phyloP scores from a whole-genome alignment of 768 basidiomycete species.

The Tricholomella constricta region DNA sequence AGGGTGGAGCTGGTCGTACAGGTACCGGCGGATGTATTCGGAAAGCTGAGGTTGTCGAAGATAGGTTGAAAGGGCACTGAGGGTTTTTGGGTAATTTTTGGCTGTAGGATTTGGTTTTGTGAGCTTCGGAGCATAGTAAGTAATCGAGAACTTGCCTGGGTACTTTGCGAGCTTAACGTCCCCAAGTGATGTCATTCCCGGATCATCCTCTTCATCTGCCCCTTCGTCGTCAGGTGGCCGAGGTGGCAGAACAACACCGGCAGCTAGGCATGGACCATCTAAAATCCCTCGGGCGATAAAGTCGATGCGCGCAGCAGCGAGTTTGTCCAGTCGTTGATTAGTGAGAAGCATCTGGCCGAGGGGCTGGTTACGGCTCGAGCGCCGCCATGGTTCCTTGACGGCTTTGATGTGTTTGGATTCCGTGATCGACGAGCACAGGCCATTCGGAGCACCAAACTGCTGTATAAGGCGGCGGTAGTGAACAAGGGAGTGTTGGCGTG shows the following conservation, averaged over 20 bases:
- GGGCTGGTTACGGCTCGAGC: conserved; percentile 5
- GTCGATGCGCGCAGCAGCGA: conserved; percentile 3
- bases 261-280: not conserved
- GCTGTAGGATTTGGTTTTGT: too few species aligned
- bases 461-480: conserved; percentile 5
- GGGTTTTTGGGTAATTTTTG: too few species aligned
- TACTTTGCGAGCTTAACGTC: not conserved
- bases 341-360: conserved; percentile 10
- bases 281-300: conserved; percentile 3
- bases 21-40: conserved; percentile 23
- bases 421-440: not conserved
- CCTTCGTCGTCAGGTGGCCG: not conserved
- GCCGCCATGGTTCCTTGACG: not conserved
- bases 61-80: conserved; percentile 4
- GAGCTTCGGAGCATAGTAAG: too few species aligned
- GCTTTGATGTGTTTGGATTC: too few species aligned
- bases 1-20: conserved; percentile 25
- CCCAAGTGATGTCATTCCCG: conserved; percentile 4
- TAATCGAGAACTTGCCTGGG: not conserved
- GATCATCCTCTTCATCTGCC: not conserved
- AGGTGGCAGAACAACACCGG: too few species aligned
- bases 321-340: conserved; percentile 13
- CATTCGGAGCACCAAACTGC: conserved; percentile 8
- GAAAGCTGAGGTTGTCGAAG: conserved; percentile 22
- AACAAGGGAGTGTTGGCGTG: conserved; percentile 4